Conservation (phyloP, 768 basidiomycete species). For the Punctularia strigosozonata region DNA sequence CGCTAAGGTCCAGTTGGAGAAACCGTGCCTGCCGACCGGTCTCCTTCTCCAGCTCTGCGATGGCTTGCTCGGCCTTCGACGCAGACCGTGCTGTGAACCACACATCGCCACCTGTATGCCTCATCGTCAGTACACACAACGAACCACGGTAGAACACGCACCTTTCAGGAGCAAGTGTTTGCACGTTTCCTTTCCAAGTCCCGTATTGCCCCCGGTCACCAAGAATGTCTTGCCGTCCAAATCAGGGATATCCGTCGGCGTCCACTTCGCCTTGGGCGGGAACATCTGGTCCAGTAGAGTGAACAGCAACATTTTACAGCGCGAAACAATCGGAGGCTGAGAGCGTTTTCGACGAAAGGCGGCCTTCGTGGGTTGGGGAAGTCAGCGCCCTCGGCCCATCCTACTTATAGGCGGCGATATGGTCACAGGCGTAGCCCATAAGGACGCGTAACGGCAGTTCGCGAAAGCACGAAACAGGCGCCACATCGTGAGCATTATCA, state of each 20-base stretch:
- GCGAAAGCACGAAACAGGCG: too few species aligned
- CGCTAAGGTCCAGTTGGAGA: slow-evolving; percentile 31
- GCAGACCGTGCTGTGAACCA: slow-evolving; percentile 28
- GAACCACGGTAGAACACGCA: too few species aligned
- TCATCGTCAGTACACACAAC: not conserved
- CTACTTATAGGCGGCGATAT: too few species aligned
- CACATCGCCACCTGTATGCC: slow-evolving; percentile 11
- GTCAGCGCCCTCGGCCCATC: too few species aligned
- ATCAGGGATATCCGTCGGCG: not conserved
- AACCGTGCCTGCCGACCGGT: slow-evolving; percentile 33
- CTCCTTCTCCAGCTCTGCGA: slow-evolving; percentile 33
- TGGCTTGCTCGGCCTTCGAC: slow-evolving; percentile 35
- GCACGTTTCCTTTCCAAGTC: slow-evolving; percentile 53
- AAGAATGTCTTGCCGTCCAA: slow-evolving; percentile 14
- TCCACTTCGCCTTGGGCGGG: not conserved
- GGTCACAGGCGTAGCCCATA: too few species aligned
- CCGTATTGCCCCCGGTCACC: slow-evolving; percentile 26
- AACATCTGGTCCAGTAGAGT: not conserved
- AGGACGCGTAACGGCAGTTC: too few species aligned
- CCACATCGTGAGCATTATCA: too few species aligned
- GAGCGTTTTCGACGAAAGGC: too few species aligned
- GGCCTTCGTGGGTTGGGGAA: too few species aligned
- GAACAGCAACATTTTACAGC: too few species aligned
- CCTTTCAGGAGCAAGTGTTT: too few species aligned
- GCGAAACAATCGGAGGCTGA: too few species aligned